Evolutionary conservation across 2,329 filamentous ascomycete genomes (phyloP).

Genomic region (Albophoma yamanashiensis): DNA sequence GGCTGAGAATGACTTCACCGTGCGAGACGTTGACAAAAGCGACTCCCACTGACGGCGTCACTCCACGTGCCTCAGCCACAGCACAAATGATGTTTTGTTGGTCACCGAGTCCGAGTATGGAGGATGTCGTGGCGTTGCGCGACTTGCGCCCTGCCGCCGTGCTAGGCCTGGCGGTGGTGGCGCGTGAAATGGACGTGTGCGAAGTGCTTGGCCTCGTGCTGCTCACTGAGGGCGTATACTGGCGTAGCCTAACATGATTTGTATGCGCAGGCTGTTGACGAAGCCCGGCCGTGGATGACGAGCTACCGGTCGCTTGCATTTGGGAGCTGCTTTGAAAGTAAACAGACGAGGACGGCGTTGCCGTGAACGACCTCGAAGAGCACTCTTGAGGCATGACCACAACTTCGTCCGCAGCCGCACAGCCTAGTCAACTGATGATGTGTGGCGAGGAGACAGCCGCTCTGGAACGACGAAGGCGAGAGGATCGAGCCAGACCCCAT

Average conservation of each 20-base stretch:
- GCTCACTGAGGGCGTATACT: slow-evolving; percentile 7
- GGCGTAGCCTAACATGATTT: not conserved
- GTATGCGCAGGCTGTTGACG: not conserved
- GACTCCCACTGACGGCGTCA: slow-evolving; percentile 74
- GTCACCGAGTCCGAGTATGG: slow-evolving; percentile 34
- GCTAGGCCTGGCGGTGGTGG: slow-evolving; percentile 18
- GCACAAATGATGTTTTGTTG: slow-evolving; percentile 76
- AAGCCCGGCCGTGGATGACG: not conserved
- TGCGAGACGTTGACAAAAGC: slow-evolving; percentile 82
- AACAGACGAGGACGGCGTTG: slow-evolving; percentile 8
- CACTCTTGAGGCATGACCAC: not conserved
- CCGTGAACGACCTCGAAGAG: slow-evolving; percentile 2
- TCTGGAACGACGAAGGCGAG: not conserved
- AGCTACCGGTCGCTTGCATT: not conserved
- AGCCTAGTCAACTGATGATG: not conserved
- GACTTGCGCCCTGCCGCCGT: slow-evolving; percentile 35
- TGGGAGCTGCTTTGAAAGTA: slow-evolving; percentile 12
- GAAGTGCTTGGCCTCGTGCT: slow-evolving; percentile 10
- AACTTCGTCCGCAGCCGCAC: not conserved
- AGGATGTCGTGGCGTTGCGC: slow-evolving; percentile 22
- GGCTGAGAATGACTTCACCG: slow-evolving; percentile 74
- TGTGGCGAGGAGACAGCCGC: not conserved
- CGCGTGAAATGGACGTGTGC: slow-evolving; percentile 9
- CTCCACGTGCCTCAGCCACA: slow-evolving; percentile 75
- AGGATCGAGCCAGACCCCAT: not conserved